Evolutionary conservation across 2,329 filamentous ascomycete species (phyloP).

Genomic region (Neopestalotiopsis clavispora): DNA sequence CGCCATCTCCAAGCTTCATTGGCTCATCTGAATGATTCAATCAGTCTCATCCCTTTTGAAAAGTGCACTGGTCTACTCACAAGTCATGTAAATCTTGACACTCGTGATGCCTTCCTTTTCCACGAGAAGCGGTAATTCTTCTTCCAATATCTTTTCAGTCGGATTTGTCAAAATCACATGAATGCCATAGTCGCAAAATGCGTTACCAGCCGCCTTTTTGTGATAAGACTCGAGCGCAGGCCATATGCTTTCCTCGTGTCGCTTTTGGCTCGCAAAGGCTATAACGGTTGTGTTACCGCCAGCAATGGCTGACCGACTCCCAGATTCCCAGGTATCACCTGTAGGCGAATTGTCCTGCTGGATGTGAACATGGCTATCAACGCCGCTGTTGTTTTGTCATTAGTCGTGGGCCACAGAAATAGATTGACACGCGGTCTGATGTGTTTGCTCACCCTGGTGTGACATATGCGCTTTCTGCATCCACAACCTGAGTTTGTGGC

Average conservation of each 20-base stretch:
- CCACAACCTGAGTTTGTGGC: conserved; percentile 41
- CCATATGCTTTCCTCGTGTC: conserved; percentile 43
- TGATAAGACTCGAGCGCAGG: conserved; percentile 48
- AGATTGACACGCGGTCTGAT: neutral
- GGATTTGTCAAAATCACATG: conserved; percentile 39
- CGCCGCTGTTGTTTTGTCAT: conserved; percentile 37
- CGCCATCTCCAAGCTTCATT: conserved; percentile 41
- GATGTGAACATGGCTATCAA: conserved; percentile 55
- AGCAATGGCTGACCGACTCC: conserved; percentile 49
- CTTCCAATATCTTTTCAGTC: conserved; percentile 23
- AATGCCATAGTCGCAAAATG: conserved; percentile 62
- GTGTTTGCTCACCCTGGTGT: conserved; percentile 42
- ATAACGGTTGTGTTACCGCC: conserved; percentile 56
- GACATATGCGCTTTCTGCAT: conserved; percentile 50
- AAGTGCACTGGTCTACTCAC: neutral
- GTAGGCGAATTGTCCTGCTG: conserved; percentile 48
- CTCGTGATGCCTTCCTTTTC: conserved; percentile 12
- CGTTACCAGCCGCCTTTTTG: conserved; percentile 39
- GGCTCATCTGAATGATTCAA: conserved; percentile 26
- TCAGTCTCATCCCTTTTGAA: neutral
- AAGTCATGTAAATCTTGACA: conserved; percentile 17
- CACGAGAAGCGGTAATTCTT: conserved; percentile 10
- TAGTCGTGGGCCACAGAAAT: neutral
- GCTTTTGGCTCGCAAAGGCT: conserved; percentile 51
- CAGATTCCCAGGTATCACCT: conserved; percentile 48